Conservation (phyloP, 495 filamentous ascomycete species). For the Daldinia vernicosa region DNA sequence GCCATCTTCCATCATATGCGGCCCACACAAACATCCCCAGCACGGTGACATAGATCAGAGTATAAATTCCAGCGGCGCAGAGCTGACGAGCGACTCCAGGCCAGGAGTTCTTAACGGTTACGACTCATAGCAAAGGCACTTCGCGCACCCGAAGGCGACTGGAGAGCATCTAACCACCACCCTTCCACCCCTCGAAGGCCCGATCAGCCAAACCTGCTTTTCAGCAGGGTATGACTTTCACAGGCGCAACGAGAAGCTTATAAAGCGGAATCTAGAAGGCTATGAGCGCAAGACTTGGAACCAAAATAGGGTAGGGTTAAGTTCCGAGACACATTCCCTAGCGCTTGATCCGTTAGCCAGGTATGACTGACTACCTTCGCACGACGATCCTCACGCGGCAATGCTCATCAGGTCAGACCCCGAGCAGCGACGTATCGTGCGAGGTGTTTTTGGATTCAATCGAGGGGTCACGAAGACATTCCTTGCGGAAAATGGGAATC, state of each 20-base stretch:
- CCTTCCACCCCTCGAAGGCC: conserved; percentile 49
- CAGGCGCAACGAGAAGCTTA: conserved; percentile 44
- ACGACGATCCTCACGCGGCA: conserved; percentile 46
- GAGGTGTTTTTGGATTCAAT: conserved; percentile 26
- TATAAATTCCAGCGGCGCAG: conserved; percentile 64
- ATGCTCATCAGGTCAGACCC: conserved; percentile 39
- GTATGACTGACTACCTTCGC: conserved; percentile 38
- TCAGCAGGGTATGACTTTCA: conserved; percentile 50
- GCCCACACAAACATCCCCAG: conserved; percentile 50
- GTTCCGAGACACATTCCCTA: conserved; percentile 71
- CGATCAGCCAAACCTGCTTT: conserved; percentile 48
- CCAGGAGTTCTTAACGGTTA: conserved; percentile 69
- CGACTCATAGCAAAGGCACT: conserved; percentile 66
- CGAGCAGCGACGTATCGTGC: conserved; percentile 44
- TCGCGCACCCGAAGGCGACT: conserved; percentile 54
- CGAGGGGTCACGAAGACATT: conserved; percentile 62
- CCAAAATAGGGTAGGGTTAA: conserved; percentile 79
- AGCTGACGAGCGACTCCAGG: conserved; percentile 70
- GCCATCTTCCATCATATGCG: conserved; percentile 45
- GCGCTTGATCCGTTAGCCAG: conserved; percentile 46
- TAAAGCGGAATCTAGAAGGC: conserved; percentile 53
- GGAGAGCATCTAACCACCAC: conserved; percentile 54
- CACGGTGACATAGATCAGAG: conserved; percentile 65
- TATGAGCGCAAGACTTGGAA: conserved; percentile 60
- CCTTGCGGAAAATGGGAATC: conserved; percentile 70